Base-by-base conservation (phyloP, 2,329 filamentous ascomycete genomes). In the Claviceps pusilla region DNA sequence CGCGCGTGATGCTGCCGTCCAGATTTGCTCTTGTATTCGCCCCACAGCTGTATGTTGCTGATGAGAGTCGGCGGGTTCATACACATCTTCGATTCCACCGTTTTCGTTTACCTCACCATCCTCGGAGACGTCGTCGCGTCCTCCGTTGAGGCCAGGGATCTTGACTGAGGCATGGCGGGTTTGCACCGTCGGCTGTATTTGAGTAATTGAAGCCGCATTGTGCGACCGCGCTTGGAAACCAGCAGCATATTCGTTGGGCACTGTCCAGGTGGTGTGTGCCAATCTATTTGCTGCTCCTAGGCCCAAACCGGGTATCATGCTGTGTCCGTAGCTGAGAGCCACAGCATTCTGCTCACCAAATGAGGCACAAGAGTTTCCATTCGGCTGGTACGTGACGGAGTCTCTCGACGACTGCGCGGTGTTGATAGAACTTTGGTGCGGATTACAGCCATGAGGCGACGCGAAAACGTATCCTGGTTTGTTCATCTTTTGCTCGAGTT, bases 51-150 rank as follows among this genome's bases (percentile, higher is more conserved):
- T 37, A 19, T 35, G 10, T 37, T 50, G 47, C 19, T 50, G 47
- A 10, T 43, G 42, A 19, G 54, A 51, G 16, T 59, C 58, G 14
- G 53, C 55, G 10, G 75, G 72, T 50, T 79, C 76, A 57, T 81
- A 80, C 2, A 76, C 61, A 60, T 81, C 76, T 51, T 81, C 77
- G 50, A 77, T 74, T 60, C 84, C 82, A 45, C 53, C 53, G 19
- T 75, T 78, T 61, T 91, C 87, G 58, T 81, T 86, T 35, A 93
- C 66, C 65, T 94, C 88, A 16, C 86, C 87, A 62, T 94, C 87
- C 62, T 93, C 87, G 49, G 62, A 60, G 42, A 62, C 61, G 7
- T 59, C 58, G 35, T 58, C 57, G 10, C 39, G 52, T 5, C n/a
- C 33, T 7, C 41, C 48, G 7, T 35, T 39, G 35, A 52, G 54